Conservation (phyloP, 2,329 filamentous ascomycete species). For the Neopestalotiopsis rosae region DNA sequence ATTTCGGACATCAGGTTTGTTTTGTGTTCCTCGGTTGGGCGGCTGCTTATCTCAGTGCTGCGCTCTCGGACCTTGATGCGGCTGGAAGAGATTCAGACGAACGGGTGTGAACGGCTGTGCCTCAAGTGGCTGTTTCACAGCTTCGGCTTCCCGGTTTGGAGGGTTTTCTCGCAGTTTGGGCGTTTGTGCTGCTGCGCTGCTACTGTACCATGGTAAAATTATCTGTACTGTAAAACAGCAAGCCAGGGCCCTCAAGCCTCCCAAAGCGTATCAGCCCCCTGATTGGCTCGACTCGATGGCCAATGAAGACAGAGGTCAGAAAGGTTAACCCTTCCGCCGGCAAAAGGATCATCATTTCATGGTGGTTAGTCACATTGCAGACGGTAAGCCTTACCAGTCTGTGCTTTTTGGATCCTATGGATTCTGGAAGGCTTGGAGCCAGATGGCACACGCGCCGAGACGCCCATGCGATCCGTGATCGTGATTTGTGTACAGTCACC, state of each 20-base stretch:
- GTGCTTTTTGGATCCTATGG: neutral
- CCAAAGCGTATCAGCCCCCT: neutral
- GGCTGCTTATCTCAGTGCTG: conserved; percentile 6
- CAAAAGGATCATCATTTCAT: neutral
- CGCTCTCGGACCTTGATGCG: conserved; percentile 5
- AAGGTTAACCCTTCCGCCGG: neutral
- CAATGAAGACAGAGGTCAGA: neutral
- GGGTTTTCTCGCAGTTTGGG: neutral
- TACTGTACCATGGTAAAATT: too few species aligned
- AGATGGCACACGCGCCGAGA: neutral
- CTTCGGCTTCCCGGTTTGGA: neutral
- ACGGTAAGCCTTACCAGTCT: conserved; percentile 4
- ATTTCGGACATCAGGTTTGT: conserved; percentile 15
- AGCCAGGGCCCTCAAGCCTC: neutral
- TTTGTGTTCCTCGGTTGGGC: conserved; percentile 6
- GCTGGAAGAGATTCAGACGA: conserved; percentile 13
- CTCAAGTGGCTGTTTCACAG: neutral
- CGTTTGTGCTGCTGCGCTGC: neutral
- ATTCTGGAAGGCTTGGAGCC: neutral
- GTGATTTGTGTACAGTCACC: conserved; percentile 11
- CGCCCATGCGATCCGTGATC: neutral
- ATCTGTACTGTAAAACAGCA: neutral
- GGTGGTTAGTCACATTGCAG: conserved; percentile 3
- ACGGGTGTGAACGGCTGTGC: conserved; percentile 8
- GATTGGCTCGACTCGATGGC: neutral